Evolutionary conservation across 305 asterid species (phyloP), one percentile per base, ranked within the genome.

Genomic region (Rubia occidens): DNA sequence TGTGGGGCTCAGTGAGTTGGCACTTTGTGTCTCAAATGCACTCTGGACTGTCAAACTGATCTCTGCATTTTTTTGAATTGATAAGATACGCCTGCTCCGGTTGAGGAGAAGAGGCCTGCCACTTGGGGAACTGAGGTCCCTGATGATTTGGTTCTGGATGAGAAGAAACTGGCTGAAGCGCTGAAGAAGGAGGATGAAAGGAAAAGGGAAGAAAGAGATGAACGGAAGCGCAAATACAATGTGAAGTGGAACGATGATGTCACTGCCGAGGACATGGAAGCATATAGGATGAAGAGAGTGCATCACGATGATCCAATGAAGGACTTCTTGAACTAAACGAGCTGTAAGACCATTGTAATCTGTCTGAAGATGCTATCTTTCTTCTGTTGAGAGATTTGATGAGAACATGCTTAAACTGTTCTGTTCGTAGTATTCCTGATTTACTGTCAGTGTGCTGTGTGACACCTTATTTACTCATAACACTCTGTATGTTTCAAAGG

Each of bases 241-340:
- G 96, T 94, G 76, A 94, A 88, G 83, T 91, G 94, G 91, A 86
- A 88, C n/a, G 91, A 89, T 37, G 99, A 91, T 91, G 97, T 94
- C 45, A 90, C 97, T 2, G 71, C 87, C 10, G 96, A 92, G 68
- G 95, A 92, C 13, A 88, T 87, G 95, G 96, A 92, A 74, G 95
- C 96, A 5, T 89, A 79, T 75, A 83, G 90, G 80, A 88, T 89
- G 96, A 92, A 88, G 95, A 86, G 79, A 82, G 60, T 89, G 70
- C 95, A 84, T 68, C 89, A 87, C 6, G 95, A 89, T 59, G 98
- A 92, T 77, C 98, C 98, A 13, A 89, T 89, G 95, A 89, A 85
- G 73, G 95, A 89, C 43, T 92, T 89, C 73, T 63, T 88, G 75
- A 78, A 83, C 66, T 85, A 75, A 79, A 51, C 56, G 6, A 51